Percentiles rank a stretch among this genome's conserved stretches.
Conservation (phyloP, 108 stramenopile species). For the Conticribra weissflogii region DNA sequence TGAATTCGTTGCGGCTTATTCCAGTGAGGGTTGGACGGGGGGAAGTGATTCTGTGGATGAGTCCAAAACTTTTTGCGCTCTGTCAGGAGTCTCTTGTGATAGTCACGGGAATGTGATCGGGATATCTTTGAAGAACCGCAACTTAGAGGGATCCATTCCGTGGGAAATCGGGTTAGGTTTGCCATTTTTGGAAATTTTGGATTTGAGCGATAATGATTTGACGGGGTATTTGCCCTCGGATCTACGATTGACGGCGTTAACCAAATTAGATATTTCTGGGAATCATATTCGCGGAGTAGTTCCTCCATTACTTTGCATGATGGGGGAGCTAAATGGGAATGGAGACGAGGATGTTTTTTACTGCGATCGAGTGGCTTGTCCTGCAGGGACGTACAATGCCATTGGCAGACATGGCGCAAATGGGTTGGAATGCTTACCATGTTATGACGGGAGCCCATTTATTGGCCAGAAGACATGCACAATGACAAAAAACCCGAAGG, state of each 20-base stretch:
- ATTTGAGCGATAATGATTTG: slow-evolving; percentile 58
- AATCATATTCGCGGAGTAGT: slow-evolving; percentile 57
- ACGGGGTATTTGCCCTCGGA: slow-evolving; percentile 58
- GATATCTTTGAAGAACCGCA: slow-evolving; percentile 38
- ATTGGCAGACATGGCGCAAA: slow-evolving; percentile 29
- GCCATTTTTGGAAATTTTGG: slow-evolving; percentile 46
- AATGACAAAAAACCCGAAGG: background rate
- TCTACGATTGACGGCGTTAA: slow-evolving; percentile 57
- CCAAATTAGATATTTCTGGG: slow-evolving; percentile 50
- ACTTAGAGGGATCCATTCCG: slow-evolving; percentile 57
- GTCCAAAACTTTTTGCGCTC: slow-evolving; percentile 38
- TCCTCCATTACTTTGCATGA: slow-evolving; percentile 60
- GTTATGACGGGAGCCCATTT: slow-evolving; percentile 25
- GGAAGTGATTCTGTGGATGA: slow-evolving; percentile 32
- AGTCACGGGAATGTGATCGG: slow-evolving; percentile 34
- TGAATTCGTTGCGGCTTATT: slow-evolving; percentile 1
- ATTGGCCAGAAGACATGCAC: slow-evolving; percentile 24
- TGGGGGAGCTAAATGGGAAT: slow-evolving; percentile 59
- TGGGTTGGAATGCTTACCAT: slow-evolving; percentile 27
- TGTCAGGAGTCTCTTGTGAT: slow-evolving; percentile 64
- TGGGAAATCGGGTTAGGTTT: slow-evolving; percentile 51
- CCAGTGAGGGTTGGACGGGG: background rate
- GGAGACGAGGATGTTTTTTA: slow-evolving; percentile 37
- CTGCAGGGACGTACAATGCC: slow-evolving; percentile 46
- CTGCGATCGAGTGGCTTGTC: slow-evolving; percentile 60